Conservation (phyloP, 768 basidiomycete genomes). For the Lanmaoa pseudosensibilis region DNA sequence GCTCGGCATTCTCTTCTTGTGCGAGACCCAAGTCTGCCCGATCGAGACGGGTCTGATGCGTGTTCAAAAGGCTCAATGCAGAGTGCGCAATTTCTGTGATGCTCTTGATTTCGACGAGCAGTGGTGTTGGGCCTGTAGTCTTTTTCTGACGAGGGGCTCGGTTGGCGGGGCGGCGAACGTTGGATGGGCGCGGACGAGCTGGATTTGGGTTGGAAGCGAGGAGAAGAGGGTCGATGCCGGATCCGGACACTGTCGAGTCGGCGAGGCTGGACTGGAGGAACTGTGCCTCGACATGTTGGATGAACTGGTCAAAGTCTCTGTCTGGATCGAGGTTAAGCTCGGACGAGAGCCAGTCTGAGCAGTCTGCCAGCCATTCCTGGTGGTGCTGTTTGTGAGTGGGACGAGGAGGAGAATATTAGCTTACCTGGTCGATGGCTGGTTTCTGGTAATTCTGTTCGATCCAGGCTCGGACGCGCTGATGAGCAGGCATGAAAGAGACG, state of each 20-base stretch:
- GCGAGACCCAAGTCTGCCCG: slow-evolving; percentile 49
- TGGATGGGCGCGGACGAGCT: slow-evolving; percentile 6
- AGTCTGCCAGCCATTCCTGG: slow-evolving; percentile 77
- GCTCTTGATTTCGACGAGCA: slow-evolving; percentile 72
- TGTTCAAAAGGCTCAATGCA: slow-evolving; percentile 76
- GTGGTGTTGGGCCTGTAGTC: slow-evolving; percentile 41
- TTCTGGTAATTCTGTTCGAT: slow-evolving; percentile 54
- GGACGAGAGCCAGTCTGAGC: slow-evolving; percentile 60
- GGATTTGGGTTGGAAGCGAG: slow-evolving; percentile 10
- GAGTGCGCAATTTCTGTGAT: slow-evolving; percentile 86
- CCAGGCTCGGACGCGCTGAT: slow-evolving; percentile 48
- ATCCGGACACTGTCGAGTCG: slow-evolving; percentile 70
- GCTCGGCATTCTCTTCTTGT: slow-evolving; percentile 43
- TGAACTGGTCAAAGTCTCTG: slow-evolving; percentile 50
- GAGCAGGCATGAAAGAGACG: slow-evolving; percentile 20
- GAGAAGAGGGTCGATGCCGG: slow-evolving; percentile 51
- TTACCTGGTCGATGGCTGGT: slow-evolving; percentile 64
- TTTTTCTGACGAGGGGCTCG: slow-evolving; percentile 12
- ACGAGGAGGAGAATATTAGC: slow-evolving; percentile 3
- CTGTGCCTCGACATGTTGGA: slow-evolving; percentile 58
- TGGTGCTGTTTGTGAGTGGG: background rate
- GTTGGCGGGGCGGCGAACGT: slow-evolving; percentile 1
- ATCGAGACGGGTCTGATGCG: slow-evolving; percentile 60
- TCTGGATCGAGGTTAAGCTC: slow-evolving; percentile 49
- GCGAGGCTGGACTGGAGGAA: slow-evolving; percentile 68